Evolutionary conservation across 352 stramenopile species (phyloP), one percentile per base, ranked within the genome.

Genomic region (Globisporangium megalacanthum): DNA sequence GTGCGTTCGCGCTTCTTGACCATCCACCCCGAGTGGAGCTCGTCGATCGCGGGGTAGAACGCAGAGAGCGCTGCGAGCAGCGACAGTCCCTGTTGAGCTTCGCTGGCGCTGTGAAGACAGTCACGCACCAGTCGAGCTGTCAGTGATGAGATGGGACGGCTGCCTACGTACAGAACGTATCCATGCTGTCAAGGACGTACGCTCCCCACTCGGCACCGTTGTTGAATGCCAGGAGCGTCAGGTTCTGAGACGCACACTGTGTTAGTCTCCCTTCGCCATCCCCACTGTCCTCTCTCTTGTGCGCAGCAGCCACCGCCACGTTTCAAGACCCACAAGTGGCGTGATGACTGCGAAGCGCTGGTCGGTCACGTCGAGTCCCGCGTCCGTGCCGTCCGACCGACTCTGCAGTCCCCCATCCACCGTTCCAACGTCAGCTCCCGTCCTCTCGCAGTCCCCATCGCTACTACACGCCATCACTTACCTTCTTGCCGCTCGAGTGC

Each of bases 301-400:
- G 15, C 20, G 60, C 20, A 64, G 35, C 54, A 19, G 53, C 50
- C 5, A 50, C 31, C 44, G 7, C 31, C 10, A 20, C 25, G 10
- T 36, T 14, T 49, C 31, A 22, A 10, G 19, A 17, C 47, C 72
- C 65, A 92, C 82, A 49, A 86, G 54, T 9, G 83, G 78, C 19
- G 83, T 91, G 19, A 92, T 31, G 2, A 92, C 68, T 6, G 78
- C 83, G 52, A 92, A 92, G 55, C 88, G 85, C 57, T 92, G 83
- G 58, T 92, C 83, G 33, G 82, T 77, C 8, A 56, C 64, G 14
- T 83, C 75, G 5, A 73, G 66, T n/a, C 64, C 68, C 33, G 60
- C 73, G 41, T 91, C 79, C 51, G 75, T 73, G 0, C 68, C 65
- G 35, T 91, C 81, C 29, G 69, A 75, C 9, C 77, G 75, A 36